Percentiles rank a stretch among this genome's conserved stretches.
phyloP scores from a whole-genome alignment of 78 protist genomes.

The Dictyostelium capitatum region DNA sequence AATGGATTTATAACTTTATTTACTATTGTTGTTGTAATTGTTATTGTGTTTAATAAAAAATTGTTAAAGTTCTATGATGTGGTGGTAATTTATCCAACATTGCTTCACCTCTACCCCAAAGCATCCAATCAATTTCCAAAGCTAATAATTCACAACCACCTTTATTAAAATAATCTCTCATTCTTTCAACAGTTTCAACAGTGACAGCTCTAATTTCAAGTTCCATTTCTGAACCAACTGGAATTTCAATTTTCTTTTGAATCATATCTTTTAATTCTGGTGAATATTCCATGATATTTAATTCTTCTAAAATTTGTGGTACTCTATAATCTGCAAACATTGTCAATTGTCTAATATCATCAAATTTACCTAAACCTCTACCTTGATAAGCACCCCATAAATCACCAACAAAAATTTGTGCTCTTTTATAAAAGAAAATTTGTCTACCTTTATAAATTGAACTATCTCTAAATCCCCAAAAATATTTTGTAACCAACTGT shows the following conservation, averaged over 20 bases:
- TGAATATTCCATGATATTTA: conserved; percentile 53
- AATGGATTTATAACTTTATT: neutral
- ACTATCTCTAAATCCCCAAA: conserved; percentile 85
- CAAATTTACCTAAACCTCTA: conserved; percentile 86
- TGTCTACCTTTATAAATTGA: conserved; percentile 70
- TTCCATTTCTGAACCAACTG: conserved; percentile 82
- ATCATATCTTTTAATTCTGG: conserved; percentile 38
- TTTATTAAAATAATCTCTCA: conserved; percentile 62
- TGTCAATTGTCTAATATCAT: conserved; percentile 90
- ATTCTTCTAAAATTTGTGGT: conserved; percentile 72
- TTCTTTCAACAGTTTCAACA: conserved; percentile 64
- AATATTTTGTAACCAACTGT: conserved; percentile 50
- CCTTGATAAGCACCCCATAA: conserved; percentile 92
- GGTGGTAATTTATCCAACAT: conserved; percentile 81
- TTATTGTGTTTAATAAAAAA: conserved; percentile 57
- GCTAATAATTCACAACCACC: conserved; percentile 55
- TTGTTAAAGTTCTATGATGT: conserved; percentile 81
- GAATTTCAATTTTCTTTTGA: conserved; percentile 34
- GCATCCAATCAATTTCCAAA: conserved; percentile 84
- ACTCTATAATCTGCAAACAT: conserved; percentile 95
- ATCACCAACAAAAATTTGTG: conserved; percentile 95
- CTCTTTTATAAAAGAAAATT: conserved; percentile 91
- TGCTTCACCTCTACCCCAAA: conserved; percentile 84
- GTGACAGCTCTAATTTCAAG: conserved; percentile 84
- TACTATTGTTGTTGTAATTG: too few species aligned